Base-by-base conservation (phyloP, 805 yeast species). In the Ogataea pini region DNA sequence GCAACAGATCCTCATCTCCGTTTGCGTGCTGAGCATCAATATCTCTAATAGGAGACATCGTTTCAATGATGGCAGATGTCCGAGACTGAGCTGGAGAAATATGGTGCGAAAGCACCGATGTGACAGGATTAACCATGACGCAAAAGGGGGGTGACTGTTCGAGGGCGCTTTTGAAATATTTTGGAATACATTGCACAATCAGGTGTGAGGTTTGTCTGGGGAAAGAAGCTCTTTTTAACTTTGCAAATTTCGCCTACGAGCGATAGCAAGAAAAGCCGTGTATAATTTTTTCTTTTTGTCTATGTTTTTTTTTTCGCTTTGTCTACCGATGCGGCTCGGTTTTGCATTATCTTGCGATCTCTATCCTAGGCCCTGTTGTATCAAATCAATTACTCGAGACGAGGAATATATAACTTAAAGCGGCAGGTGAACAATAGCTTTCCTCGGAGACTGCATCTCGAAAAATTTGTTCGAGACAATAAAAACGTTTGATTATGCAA, bases 1-100 rank as follows among this genome's bases (percentile, higher is more conserved):
- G 76, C 49, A 77, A 65, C 40, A 72, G 62, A 34, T 69, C 70
- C 24, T 52, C 66, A 53, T 63, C 69, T n/a, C 55, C 59, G 7
- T 24, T 54, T 4, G 64, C 60, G 13, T 49, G 47, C 29, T 48
- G 52, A 13, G 69, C 62, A 48, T 65, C 64, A 36, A 65, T 63
- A n/a, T 57, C 50, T 38, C 69, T 55, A 10, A 63, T 28, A 0
- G 52, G 57, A 9, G 68, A 53, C 52, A 61, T 61, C n/a, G 47
- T 28, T 2, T 61, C 50, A n/a, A 44, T 48, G 33, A 62, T 62
- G 13, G 49, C 54, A 4, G 57, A 49, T 6, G 58, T 16, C 36
- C 58, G 40, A 18, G 43, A 38, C 22, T 38, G 42, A 12, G 32
- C 16, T 7, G 43, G 43, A 5, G 48, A 38, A 3, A 44, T 31